phyloP scores from a whole-genome alignment of 108 stramenopile genomes.

The Fistulifera pelliculosa region DNA sequence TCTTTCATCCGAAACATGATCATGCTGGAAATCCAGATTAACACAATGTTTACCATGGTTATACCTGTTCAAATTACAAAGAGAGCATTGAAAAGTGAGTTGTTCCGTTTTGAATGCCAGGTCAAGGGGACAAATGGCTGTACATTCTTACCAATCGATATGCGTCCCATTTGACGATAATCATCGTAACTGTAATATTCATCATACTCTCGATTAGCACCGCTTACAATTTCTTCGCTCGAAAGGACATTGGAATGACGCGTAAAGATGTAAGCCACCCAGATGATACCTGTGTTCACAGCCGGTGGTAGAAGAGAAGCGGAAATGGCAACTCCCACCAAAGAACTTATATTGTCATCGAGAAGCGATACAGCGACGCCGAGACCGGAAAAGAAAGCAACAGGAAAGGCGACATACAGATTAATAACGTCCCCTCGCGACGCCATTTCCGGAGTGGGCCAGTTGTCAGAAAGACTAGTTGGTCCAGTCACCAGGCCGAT shows the following conservation, averaged over 20 bases:
- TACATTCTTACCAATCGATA: too few species aligned
- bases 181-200: too few species aligned
- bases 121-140: too few species aligned
- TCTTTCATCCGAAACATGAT: constrained; percentile 69
- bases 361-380: constrained; percentile 76
- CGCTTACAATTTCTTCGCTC: too few species aligned
- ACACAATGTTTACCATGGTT: constrained; percentile 64
- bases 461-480: constrained; percentile 32
- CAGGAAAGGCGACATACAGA: constrained; percentile 52
- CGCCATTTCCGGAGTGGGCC: constrained; percentile 71
- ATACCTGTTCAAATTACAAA: constrained; percentile 9
- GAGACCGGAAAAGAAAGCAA: constrained; percentile 80
- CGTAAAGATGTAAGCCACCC: constrained; percentile 14
- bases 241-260: too few species aligned
- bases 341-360: constrained; percentile 58
- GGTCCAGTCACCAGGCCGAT: constrained; percentile 20
- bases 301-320: constrained; percentile 86
- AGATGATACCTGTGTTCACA: constrained; percentile 49
- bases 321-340: constrained; percentile 87
- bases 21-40: constrained; percentile 49
- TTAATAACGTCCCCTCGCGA: constrained; percentile 30
- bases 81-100: too few species aligned
- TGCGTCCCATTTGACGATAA: too few species aligned
- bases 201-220: too few species aligned
- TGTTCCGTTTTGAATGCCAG: too few species aligned